Percentiles rank a stretch among this genome's conserved stretches.
phyloP scores from a whole-genome alignment of 805 yeast genomes.

The Nakazawaea wickerhamii region DNA sequence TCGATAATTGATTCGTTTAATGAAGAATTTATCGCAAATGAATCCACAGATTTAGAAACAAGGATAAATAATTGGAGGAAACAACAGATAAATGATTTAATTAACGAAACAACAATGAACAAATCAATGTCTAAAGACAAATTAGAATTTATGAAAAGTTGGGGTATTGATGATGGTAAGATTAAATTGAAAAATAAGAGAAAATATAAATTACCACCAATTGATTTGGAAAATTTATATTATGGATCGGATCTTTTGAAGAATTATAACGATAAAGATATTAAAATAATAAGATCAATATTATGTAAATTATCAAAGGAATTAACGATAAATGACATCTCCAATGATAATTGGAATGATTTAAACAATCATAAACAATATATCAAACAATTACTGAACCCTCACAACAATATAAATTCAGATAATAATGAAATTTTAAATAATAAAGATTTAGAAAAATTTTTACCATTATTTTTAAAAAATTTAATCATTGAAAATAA shows the following conservation, averaged over 20 bases:
- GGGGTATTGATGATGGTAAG: constrained; percentile 26
- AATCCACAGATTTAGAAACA: constrained; percentile 20
- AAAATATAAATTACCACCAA: constrained; percentile 7
- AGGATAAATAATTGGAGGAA: constrained; percentile 28
- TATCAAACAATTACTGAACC: too few species aligned
- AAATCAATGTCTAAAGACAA: constrained; percentile 15
- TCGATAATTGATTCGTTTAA: constrained; percentile 23
- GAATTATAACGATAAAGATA: constrained; percentile 18
- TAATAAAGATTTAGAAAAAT: constrained; percentile 15
- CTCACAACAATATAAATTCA: background rate
- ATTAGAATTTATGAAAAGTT: constrained; percentile 22
- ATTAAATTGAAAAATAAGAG: constrained; percentile 1
- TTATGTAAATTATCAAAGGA: constrained; percentile 18
- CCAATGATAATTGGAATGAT: background rate
- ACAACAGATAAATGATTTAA: constrained; percentile 21
- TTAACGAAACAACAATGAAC: constrained; percentile 17
- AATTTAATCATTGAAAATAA: constrained; percentile 11
- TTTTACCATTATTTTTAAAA: constrained; percentile 15
- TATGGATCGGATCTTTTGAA: constrained; percentile 22
- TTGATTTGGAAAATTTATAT: constrained; percentile 1
- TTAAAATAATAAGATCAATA: constrained; percentile 17
- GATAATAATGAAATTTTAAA: background rate
- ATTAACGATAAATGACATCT: background rate
- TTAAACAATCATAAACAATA: constrained; percentile 1
- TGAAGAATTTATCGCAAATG: constrained; percentile 17